Evolutionary conservation across 108 stramenopile species (phyloP), one percentile per base, ranked within the genome.

Genomic region (Aurantiochytrium sp.): DNA sequence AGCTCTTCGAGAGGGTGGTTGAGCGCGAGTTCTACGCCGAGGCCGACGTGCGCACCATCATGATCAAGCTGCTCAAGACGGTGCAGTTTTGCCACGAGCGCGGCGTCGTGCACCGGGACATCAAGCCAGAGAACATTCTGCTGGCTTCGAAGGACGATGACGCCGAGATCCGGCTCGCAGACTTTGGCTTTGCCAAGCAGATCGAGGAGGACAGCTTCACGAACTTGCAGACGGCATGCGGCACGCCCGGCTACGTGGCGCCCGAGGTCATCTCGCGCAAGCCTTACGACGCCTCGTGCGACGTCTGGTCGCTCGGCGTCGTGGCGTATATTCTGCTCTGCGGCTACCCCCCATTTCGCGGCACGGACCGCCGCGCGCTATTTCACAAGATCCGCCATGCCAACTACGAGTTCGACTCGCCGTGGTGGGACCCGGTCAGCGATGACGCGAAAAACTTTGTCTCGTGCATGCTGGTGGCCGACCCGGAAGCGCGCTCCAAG

Each of bases 41-140:
- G 39, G 42, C 39, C 21, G 73, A 81, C 32, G 73, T 81, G 45
- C 73, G 73, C 21, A 81, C 39, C 39, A 48, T 81, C 27, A 81
- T 81, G 73, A 41, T n/a, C 42, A 48, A 94, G 87, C 97, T 98
- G 90, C 90, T 96, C 54, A 96, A 97, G 85, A 97, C 96, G 19
- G 94, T 99, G 81, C 90, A 91, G 10, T 98, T 98, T 86, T 98
- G 97, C 92, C 98, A 99, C 89, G 96, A 95, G 37, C 96, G 95
- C 41, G 94, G 96, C 37, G 95, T 98, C 87, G 95, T 97, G 19
- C 99, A 99, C 90, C 93, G 99, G 2, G 99, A 99, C 91, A 91
- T 99, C 55, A 99, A 99, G 91, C 98, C 96, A 10, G 97, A 97
- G 89, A 98, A 98, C 87, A 98, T 98, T 89, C 89, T 99, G 10